Evolutionary conservation across 2,329 filamentous ascomycete species (phyloP), one percentile per base, ranked within the genome.

Genomic region (Aspergillus sp.): DNA sequence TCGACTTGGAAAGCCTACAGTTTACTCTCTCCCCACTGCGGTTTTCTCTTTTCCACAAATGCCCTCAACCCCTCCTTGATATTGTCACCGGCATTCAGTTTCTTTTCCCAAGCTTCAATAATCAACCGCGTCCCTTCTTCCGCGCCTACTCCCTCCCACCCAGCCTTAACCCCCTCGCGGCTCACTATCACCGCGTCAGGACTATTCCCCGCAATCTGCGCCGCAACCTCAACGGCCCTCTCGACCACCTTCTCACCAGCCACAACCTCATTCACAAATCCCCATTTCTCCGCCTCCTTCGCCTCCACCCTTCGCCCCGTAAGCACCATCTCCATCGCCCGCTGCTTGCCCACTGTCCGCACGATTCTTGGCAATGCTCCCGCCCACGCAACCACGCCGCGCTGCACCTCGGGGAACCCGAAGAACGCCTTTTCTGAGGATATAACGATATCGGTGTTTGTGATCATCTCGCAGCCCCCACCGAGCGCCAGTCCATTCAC

Each of bases 131-230:
- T 90, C 9, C 77, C 88, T 59, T 83, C 80, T 70, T 86, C 84
- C 0, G 86, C 88, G 11, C 86, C 84, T 18, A 87, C 74, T 0
- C 80, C 83, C 65, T 91, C 89, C 89, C 88, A 92, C 0, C 87
- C 89, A 62, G 89, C 74, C 71, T 88, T 84, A 50, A 95, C 68
- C 0, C 89, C 90, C 68, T 87, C 86, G 20, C 89, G 80, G 58
- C 80, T 87, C n/a, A 91, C 87, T 66, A 93, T 85, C 32, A 93
- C 83, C 22, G 87, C 81, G 73, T 95, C 90, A 2, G 90, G 90
- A 64, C 87, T 90, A 72, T 89, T 88, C 58, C 69, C 81, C 17
- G 84, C 84, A 64, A 93, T 82, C 68, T 80, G 75, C 41, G 70
- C 73, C 13, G 89, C 90, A 71, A 88, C 79, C 58, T 76, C 74